Conservation (phyloP, 345 rosid genomes). For the Boechera stricta region DNA sequence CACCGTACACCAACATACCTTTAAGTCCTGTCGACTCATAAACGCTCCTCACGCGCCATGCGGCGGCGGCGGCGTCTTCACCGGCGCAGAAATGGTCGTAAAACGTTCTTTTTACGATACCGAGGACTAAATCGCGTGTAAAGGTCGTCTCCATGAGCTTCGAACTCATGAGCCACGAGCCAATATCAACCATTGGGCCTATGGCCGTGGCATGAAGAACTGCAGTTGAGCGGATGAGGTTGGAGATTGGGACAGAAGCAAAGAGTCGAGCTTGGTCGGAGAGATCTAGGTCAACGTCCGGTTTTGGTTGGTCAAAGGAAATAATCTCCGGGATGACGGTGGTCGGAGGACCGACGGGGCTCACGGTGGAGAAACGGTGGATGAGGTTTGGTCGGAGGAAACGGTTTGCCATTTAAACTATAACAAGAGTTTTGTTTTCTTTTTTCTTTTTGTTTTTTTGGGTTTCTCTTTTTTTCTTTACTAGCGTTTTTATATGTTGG, state of each 20-base stretch:
- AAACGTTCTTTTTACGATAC: conserved; percentile 57
- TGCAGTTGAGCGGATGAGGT: conserved; percentile 59
- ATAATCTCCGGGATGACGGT: conserved; percentile 40
- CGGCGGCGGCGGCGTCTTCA: conserved; percentile 54
- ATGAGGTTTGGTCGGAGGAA: conserved; percentile 49
- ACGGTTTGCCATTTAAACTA: conserved; percentile 50
- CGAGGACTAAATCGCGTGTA: conserved; percentile 50
- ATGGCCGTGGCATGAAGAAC: conserved; percentile 62
- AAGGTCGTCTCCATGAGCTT: conserved; percentile 53
- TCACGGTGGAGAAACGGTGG: conserved; percentile 47
- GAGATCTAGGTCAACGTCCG: conserved; percentile 54
- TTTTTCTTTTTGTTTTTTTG: conserved; percentile 6
- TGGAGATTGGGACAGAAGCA: conserved; percentile 47
- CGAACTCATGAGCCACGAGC: conserved; percentile 75
- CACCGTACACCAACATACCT: conserved; percentile 78
- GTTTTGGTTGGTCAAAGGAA: conserved; percentile 43
- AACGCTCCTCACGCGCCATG: conserved; percentile 44
- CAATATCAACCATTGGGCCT: conserved; percentile 71
- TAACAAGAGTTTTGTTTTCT: conserved; percentile 8
- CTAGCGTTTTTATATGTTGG: conserved; percentile 33
- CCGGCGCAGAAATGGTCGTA: conserved; percentile 90
- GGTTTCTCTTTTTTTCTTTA: not conserved
- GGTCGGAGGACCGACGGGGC: conserved; percentile 51
- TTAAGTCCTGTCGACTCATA: conserved; percentile 64
- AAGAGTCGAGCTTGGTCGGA: conserved; percentile 61